These are phyloP conservation scores for Fusarium cicatricum DNA, from an alignment of 2,329 filamentous ascomycete genomes.

Conservation along the genomic window DNA sequence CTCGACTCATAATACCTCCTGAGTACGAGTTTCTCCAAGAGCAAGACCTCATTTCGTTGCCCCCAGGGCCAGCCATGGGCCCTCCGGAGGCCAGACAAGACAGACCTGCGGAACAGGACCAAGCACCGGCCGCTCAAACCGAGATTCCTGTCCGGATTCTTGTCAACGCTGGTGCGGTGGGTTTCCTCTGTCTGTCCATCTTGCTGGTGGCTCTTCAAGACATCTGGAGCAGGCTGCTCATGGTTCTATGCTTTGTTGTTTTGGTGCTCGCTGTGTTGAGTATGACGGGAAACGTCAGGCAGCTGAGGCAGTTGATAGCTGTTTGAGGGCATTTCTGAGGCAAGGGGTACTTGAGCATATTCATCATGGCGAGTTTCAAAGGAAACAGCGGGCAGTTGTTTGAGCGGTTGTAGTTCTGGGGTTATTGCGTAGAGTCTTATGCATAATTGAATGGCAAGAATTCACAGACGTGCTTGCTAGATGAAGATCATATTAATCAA, in stretches of 20 bases:
- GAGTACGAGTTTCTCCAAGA: constrained; percentile 68
- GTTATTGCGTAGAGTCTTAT: too few relatives aligned
- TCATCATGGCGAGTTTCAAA: too few relatives aligned
- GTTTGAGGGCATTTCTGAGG: background rate
- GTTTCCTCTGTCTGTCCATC: constrained; percentile 23
- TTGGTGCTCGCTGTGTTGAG: constrained; percentile 21
- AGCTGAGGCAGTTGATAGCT: constrained; percentile 23
- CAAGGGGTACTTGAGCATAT: background rate
- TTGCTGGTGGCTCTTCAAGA: constrained; percentile 26
- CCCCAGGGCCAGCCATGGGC: constrained; percentile 8
- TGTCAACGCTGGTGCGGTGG: constrained; percentile 25
- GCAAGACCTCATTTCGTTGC: constrained; percentile 20
- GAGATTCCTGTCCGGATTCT: constrained; percentile 19
- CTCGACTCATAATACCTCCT: constrained; percentile 61
- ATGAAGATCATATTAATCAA: too few relatives aligned
- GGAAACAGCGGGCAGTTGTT: too few relatives aligned
- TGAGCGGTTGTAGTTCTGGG: too few relatives aligned
- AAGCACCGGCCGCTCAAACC: background rate
- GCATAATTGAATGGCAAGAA: too few relatives aligned
- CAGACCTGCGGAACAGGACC: background rate
- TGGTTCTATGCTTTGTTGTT: constrained; percentile 23
- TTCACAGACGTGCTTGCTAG: too few relatives aligned
- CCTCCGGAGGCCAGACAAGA: background rate
- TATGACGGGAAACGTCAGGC: constrained; percentile 20
- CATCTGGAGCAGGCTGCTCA: constrained; percentile 21